phyloP scores from a whole-genome alignment of 441 rosid genomes.

The Hura crepitans region DNA sequence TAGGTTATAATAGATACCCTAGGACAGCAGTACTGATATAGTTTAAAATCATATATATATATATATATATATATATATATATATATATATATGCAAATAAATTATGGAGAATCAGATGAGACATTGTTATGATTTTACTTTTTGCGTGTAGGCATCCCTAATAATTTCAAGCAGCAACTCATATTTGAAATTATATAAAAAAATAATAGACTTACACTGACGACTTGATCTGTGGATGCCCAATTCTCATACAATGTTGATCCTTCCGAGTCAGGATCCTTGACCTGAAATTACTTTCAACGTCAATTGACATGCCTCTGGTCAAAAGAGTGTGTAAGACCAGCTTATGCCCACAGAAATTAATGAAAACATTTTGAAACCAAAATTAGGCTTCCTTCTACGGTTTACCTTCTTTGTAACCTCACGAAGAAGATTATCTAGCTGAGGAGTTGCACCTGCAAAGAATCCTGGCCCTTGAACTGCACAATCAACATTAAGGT shows the following conservation, averaged over 20 bases:
- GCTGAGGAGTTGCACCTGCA: conserved; percentile 80
- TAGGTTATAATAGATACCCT: too few species aligned
- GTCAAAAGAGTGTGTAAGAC: background rate
- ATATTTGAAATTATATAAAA: too few species aligned
- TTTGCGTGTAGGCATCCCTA: too few species aligned
- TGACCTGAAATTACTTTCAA: conserved; percentile 41
- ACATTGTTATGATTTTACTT: too few species aligned
- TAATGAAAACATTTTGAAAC: conserved; percentile 7
- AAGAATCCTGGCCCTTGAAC: conserved; percentile 95
- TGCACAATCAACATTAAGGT: conserved; percentile 90
- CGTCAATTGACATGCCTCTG: conserved; percentile 8
- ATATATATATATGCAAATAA: too few species aligned
- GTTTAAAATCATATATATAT: too few species aligned
- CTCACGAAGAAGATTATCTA: conserved; percentile 66
- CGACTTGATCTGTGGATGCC: conserved; percentile 41
- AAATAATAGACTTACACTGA: conserved; percentile 26
- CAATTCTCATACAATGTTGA: conserved; percentile 56
- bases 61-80: too few species aligned
- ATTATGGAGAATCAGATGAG: too few species aligned
- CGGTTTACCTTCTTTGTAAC: conserved; percentile 59
- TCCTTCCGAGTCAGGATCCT: conserved; percentile 61
- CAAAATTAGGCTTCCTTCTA: background rate
- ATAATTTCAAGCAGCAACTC: too few species aligned
- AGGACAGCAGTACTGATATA: too few species aligned
- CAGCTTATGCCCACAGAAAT: conserved; percentile 5